Base-by-base conservation (phyloP, 345 rosid genomes). In the Lepidium aucheri region DNA sequence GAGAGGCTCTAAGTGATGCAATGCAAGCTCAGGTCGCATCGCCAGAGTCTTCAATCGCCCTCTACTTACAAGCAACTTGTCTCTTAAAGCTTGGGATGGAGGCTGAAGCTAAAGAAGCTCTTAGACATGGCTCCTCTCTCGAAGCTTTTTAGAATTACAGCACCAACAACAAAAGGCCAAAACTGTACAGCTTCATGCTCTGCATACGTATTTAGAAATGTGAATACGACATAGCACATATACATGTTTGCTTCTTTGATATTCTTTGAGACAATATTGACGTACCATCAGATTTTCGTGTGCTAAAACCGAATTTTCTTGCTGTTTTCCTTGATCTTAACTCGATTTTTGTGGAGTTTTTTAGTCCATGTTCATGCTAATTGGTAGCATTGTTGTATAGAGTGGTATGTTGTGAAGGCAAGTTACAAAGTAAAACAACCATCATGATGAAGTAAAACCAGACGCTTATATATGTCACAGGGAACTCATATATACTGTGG, bases 61-160 rank as follows among this genome's bases (percentile, higher is more conserved):
- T 86, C 18, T 90, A 94, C 65, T 89, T 90, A 58, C 97, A 94
- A 74, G 95, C 95, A 3, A 77, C 95, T 64, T 87, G 88, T 78
- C 84, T 86, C 67, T 81, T 88, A 77, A 83, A 80, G 76, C 97
- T 94, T 30, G 95, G 93, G 36, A 84, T 86, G 97, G 95, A 86
- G 68, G 74, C 66, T 34, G 97, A 93, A 68, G 98, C 92, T 7
- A 86, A 85, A 47, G 90, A 90, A 77, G 84, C 90, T 53, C 96
- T 93, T 30, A 86, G 77, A 69, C 89, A 88, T 56, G 96, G 91
- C 67, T 84, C 96, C 16, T 57, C 74, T 65, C 76, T 86, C 9
- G 96, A 90, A 79, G 81, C 83, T 14, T 79, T 79, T 73, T 85
- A 74, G 84, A 54, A 61, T 55, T 47, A 39, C 65, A 73, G 17